Conservation (phyloP, 139 green algal species). For the Zygnema cylindricum region DNA sequence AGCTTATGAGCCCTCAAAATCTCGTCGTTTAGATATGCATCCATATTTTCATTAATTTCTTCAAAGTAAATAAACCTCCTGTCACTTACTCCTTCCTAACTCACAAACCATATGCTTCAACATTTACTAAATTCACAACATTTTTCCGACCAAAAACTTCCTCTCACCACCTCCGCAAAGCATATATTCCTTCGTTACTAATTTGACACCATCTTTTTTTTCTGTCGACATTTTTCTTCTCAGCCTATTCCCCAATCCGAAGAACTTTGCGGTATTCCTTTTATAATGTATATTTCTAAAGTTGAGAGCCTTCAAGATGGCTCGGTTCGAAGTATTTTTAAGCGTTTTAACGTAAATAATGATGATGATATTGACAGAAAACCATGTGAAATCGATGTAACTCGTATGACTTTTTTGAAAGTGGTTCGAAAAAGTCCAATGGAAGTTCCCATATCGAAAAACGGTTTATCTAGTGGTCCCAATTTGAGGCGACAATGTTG, state of each 20-base stretch:
- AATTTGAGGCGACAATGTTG: constrained; percentile 10
- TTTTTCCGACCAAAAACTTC: too few species aligned
- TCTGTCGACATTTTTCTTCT: neutral
- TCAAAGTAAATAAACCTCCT: too few species aligned
- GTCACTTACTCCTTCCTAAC: too few species aligned
- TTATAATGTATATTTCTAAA: neutral
- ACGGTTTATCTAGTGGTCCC: neutral
- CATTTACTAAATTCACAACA: too few species aligned
- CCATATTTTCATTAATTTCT: too few species aligned
- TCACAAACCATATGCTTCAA: too few species aligned
- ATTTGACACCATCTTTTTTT: too few species aligned
- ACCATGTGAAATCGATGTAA: neutral
- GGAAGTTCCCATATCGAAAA: neutral
- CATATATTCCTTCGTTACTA: too few species aligned
- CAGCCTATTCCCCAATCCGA: neutral
- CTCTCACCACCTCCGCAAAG: too few species aligned
- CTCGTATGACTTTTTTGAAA: neutral
- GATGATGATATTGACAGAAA: neutral
- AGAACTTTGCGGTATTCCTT: neutral
- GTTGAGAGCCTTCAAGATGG: constrained; percentile 1
- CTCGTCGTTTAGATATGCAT: too few species aligned
- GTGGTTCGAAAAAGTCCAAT: neutral
- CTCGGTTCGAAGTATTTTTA: neutral
- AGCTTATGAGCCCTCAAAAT: too few species aligned
- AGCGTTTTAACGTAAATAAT: neutral